Conservation (phyloP, 441 rosid species). For the Gossypium gossypioides region DNA sequence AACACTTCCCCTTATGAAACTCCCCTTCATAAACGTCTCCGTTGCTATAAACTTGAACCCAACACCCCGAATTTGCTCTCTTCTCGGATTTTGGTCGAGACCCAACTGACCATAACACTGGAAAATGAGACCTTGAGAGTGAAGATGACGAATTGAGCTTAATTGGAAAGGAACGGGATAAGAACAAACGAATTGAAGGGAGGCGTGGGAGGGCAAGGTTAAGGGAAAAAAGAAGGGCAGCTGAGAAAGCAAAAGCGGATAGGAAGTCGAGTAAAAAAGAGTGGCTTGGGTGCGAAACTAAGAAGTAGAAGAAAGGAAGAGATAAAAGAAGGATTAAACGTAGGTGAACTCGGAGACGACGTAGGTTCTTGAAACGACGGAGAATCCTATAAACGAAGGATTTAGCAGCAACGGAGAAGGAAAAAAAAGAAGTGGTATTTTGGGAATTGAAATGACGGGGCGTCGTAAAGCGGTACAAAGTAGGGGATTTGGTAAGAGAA, state of each 20-base stretch:
- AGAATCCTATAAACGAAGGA: slow-evolving; percentile 35
- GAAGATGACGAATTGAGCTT: slow-evolving; percentile 33
- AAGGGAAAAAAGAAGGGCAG: slow-evolving; percentile 55
- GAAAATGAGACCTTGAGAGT: slow-evolving; percentile 33
- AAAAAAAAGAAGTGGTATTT: slow-evolving; percentile 20
- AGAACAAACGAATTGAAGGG: slow-evolving; percentile 64
- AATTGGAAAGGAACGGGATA: slow-evolving; percentile 65
- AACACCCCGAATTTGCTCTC: slow-evolving; percentile 56
- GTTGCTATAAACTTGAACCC: slow-evolving; percentile 75
- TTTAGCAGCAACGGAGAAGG: slow-evolving; percentile 31
- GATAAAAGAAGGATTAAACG: slow-evolving; percentile 55
- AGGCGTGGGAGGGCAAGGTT: slow-evolving; percentile 72
- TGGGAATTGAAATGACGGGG: slow-evolving; percentile 18
- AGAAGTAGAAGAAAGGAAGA: slow-evolving; percentile 61
- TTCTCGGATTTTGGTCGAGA: slow-evolving; percentile 51
- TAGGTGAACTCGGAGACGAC: slow-evolving; percentile 47
- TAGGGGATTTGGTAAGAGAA: slow-evolving; percentile 15
- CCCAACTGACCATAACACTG: slow-evolving; percentile 84
- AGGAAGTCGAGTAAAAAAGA: slow-evolving; percentile 65
- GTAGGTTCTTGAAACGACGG: slow-evolving; percentile 39
- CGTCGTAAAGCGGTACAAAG: slow-evolving; percentile 16
- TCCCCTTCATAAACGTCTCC: slow-evolving; percentile 83
- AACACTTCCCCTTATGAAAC: slow-evolving; percentile 65
- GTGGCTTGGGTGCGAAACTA: slow-evolving; percentile 62
- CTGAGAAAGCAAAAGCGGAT: slow-evolving; percentile 70